A percentile compares a stretch with the other conserved stretches of the same genome.
phyloP scores from a whole-genome alignment of 2,329 filamentous ascomycete species.

The Beauveria medogensis region DNA sequence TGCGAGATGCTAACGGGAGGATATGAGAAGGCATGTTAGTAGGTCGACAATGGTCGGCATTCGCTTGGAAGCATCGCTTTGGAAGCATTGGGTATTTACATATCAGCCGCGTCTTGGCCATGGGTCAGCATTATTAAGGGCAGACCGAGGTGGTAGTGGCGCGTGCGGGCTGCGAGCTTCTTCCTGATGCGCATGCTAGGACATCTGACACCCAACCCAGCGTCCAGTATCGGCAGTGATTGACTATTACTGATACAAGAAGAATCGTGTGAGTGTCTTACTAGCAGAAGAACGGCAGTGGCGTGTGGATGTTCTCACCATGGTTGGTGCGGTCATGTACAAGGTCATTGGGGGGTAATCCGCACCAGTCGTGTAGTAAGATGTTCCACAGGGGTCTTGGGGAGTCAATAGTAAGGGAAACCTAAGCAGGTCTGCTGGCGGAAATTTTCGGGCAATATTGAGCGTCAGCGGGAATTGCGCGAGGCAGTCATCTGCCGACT shows the following conservation, averaged over 20 bases:
- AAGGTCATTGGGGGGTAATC: background rate
- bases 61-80: background rate
- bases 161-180: background rate
- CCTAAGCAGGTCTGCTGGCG: background rate
- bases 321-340: background rate
- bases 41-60: background rate
- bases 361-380: conserved; percentile 1
- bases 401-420: background rate
- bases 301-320: too few species aligned
- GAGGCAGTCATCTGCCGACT: background rate
- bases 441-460: background rate
- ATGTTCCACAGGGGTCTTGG: background rate
- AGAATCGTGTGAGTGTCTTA: background rate
- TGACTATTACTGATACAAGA: background rate
- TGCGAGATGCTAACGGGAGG: too few species aligned
- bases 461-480: background rate
- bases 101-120: conserved; percentile 1
- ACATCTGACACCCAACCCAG: conserved; percentile 2
- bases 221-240: background rate
- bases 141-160: background rate
- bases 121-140: conserved; percentile 7
- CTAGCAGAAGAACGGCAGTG: too few species aligned
- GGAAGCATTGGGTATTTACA: background rate
- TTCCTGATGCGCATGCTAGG: background rate
- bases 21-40: too few species aligned